Evolutionary conservation across 768 basidiomycete genomes (phyloP), one percentile per base, ranked within the genome.

Genomic region (Dioszegia aurantiaca): DNA sequence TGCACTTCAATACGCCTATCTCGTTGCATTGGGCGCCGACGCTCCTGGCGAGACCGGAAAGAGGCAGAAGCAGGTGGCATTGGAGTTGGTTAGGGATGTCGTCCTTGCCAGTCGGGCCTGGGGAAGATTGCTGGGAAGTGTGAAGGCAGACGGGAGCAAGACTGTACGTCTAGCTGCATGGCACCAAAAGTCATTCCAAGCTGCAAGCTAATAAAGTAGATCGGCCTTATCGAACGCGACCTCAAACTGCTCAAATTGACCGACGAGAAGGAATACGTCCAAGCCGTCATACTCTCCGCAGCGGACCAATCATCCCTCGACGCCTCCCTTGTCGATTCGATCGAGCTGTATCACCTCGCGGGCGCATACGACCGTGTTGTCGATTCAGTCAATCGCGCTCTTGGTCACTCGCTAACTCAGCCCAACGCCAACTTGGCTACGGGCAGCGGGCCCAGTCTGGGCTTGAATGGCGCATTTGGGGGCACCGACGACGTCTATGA

Each of bases 71-170:
- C 86, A 89, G 71, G 82, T 77, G 31, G 68, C 70, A 24, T 69
- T 78, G 59, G 77, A 79, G 44, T 71, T 77, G 56, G 75, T 80
- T 24, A 59, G 75, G n/a, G 77, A 79, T 51, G 64, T 80, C 24
- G 77, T 80, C 1, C 68, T 79, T 48, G 74, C 77, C 26, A 78
- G 77, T 45, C 64, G 74, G 51, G 69, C 70, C 28, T 98, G 93
- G 89, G 88, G 92, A 46, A 89, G 90, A 74, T 83, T 99, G 17
- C 87, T 98, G 2, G 94, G 94, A n/a, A 90, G 89, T 10, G 88
- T 94, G 69, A 82, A 88, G 61, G 80, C 85, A 4, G 93, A 99
- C 64, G 92, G 92, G 3, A 86, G 89, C n/a, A 83, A 80, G 88
- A 87, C 77, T 59, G 90, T 90, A 75, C 70, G 88, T 84, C 9